Base-by-base conservation (phyloP, 371 early-diverging fungal genomes). In the Lichtheimia ornata region DNA sequence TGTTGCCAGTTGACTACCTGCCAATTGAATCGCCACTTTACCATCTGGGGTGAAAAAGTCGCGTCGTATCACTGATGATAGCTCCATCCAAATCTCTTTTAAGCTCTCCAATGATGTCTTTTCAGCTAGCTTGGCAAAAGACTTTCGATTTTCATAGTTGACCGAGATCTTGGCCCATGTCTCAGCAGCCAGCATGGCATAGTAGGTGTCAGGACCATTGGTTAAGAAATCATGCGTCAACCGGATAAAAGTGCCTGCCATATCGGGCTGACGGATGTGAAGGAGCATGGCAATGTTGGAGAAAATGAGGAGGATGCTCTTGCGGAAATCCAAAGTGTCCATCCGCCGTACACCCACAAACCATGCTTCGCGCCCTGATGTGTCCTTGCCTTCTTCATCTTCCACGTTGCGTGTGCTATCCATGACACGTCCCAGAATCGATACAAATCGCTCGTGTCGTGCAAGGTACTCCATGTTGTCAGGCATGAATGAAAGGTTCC, bases 401-500 rank as follows among this genome's bases (percentile, higher is more conserved):
- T 49, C 53, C 7, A 61, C 61, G 5, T 60, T 27, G 15, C 56
- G 59, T 13, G 67, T 62, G 18, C 51, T 54, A 20, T 69, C 62
- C 14, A 67, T 52, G 15, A 72, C 58, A 7, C 63, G 57, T 1
- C 66, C 57, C 54, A 86, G 28, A 0, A 78, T 59, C 0, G 65
- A 58, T 4, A 84, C 61, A 70, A 88, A 86, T 7, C 88, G 84
- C 5, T 59, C 56, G 53, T 87, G 82, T 11, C 65, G 69, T 3
- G 86, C 86, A 18, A 87, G 69, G 53, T 76, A 88, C 50, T 83
- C 82, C 45, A 81, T 73, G 64, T 89, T 89, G 11, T 78, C 82
- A 1, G 71, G 75, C 64, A 84, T 72, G 66, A 89, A 89, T 6
- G 90, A 86, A 47, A 89, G 58, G 52, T 88, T 89, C 24, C 87